Evolutionary conservation across 345 rosid species (phyloP).

Genomic region (Gossypium arboreum): DNA sequence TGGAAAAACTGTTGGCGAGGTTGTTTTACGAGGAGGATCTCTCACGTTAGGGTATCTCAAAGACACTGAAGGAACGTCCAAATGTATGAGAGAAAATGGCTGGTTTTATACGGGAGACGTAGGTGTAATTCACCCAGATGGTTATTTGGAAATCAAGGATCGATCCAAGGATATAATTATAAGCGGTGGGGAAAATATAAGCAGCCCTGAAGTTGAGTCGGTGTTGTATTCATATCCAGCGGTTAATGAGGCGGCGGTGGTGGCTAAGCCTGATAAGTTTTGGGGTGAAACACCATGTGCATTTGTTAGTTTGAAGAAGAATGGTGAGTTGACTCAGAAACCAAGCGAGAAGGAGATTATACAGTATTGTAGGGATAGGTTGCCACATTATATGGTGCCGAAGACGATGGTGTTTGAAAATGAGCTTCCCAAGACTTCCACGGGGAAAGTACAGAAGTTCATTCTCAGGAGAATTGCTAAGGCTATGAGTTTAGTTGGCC

Average conservation of each 20-base stretch:
- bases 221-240: constrained; percentile 47
- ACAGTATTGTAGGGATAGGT: constrained; percentile 39
- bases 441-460: constrained; percentile 58
- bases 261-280: constrained; percentile 44
- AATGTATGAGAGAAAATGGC: constrained; percentile 35
- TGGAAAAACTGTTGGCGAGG: constrained; percentile 47
- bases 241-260: constrained; percentile 57
- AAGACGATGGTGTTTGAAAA: constrained; percentile 41
- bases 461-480: constrained; percentile 42
- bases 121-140: constrained; percentile 54
- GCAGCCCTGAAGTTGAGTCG: constrained; percentile 45
- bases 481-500: constrained; percentile 13
- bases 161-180: constrained; percentile 54
- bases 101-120: constrained; percentile 60
- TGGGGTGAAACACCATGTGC: constrained; percentile 72
- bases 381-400: constrained; percentile 61
- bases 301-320: constrained; percentile 46
- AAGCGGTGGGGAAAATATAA: constrained; percentile 60
- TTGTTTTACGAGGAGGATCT: constrained; percentile 42
- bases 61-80: constrained; percentile 34
- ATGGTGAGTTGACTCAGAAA: background rate
- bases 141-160: constrained; percentile 55
- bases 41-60: constrained; percentile 59
- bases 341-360: constrained; percentile 41
- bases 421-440: constrained; percentile 58